These are phyloP conservation scores for Tylopilus balloui DNA, from an alignment of 768 basidiomycete genomes.

Conservation along the genomic window DNA sequence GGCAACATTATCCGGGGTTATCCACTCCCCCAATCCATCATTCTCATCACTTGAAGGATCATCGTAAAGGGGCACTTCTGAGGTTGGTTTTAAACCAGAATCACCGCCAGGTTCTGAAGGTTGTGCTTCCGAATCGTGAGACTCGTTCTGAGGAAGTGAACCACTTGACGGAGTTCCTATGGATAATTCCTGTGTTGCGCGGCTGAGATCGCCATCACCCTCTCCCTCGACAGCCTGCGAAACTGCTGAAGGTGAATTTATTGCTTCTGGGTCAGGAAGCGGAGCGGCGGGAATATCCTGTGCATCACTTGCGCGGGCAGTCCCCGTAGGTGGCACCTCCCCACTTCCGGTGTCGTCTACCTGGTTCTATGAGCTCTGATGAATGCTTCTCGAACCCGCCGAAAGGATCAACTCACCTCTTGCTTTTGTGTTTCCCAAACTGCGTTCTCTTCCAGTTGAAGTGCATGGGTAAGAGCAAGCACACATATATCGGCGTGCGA, in stretches of 20 bases:
- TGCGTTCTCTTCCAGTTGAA: conserved; percentile 54
- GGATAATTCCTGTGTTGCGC: conserved; percentile 8
- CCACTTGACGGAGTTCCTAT: conserved; percentile 11
- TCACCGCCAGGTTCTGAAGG: conserved; percentile 8
- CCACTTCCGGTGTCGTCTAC: background rate
- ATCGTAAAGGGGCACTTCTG: conserved; percentile 49
- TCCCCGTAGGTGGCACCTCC: conserved; percentile 1
- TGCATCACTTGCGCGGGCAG: background rate
- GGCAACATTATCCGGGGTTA: conserved; percentile 83
- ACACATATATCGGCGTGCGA: conserved; percentile 90
- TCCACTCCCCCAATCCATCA: conserved; percentile 93
- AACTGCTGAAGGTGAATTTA: background rate
- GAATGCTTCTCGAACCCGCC: background rate
- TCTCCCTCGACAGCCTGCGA: background rate
- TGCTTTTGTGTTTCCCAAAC: conserved; percentile 26
- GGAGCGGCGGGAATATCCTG: conserved; percentile 1
- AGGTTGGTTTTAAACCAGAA: conserved; percentile 7
- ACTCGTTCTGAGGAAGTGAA: conserved; percentile 20
- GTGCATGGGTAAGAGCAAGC: conserved; percentile 78
- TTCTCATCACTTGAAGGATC: conserved; percentile 73
- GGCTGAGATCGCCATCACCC: conserved; percentile 12
- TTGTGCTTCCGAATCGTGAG: conserved; percentile 33
- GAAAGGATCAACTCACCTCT: conserved; percentile 20
- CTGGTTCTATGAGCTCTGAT: conserved; percentile 9
- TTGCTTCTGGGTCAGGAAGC: background rate